These are phyloP conservation scores for Stephania yunnanensis DNA, from an alignment of 164 flowering plant species.

Conservation along the genomic window DNA sequence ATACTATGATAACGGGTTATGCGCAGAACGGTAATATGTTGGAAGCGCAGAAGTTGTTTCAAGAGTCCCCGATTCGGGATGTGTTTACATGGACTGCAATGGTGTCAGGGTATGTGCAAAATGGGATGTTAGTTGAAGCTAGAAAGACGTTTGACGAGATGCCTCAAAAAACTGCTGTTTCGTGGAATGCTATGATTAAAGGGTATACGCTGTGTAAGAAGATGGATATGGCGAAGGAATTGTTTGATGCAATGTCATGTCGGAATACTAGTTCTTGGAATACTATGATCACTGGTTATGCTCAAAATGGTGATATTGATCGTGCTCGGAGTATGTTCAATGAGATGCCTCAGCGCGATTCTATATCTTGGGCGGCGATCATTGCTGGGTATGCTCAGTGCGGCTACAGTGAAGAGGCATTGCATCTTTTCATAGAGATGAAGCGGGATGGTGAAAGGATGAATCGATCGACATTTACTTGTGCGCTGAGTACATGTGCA, in stretches of 20 bases:
- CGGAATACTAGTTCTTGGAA: constrained; percentile 80
- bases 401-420: constrained; percentile 64
- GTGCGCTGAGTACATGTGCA: constrained; percentile 72
- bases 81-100: constrained; percentile 72
- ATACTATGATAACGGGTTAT: constrained; percentile 72
- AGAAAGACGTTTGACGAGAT: constrained; percentile 58
- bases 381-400: constrained; percentile 79
- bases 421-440: constrained; percentile 59
- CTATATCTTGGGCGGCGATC: constrained; percentile 85
- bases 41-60: constrained; percentile 65
- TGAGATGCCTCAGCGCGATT: constrained; percentile 71
- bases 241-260: constrained; percentile 78
- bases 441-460: constrained; percentile 55
- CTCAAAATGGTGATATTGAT: constrained; percentile 57
- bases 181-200: constrained; percentile 90
- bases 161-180: constrained; percentile 73
- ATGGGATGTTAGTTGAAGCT: constrained; percentile 66
- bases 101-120: constrained; percentile 86
- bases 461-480: constrained; percentile 63
- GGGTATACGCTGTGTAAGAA: constrained; percentile 60
- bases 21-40: constrained; percentile 60
- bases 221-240: constrained; percentile 63
- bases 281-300: constrained; percentile 89
- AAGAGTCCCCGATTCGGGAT: constrained; percentile 52
- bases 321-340: constrained; percentile 59